Evolutionary conservation across 139 green algal species (phyloP).

Genomic region (Protoeuglena noctilucae): DNA sequence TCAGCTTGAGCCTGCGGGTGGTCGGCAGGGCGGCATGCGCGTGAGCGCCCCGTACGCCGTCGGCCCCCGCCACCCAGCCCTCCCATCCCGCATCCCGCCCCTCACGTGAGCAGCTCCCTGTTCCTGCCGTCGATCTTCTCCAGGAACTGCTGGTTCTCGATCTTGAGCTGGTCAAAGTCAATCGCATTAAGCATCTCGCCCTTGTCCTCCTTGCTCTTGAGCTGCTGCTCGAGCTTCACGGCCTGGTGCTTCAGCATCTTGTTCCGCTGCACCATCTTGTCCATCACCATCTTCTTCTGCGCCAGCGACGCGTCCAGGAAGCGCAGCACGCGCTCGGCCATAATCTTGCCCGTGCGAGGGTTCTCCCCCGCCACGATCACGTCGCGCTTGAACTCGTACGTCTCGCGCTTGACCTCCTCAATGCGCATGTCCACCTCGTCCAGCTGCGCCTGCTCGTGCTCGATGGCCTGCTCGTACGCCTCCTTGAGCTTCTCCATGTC

Average conservation of each 20-base stretch:
- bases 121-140: conserved; percentile 66
- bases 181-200: conserved; percentile 59
- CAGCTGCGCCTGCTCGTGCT: conserved; percentile 1
- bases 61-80: too few relatives aligned
- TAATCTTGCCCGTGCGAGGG: conserved; percentile 39
- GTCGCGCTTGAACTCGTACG: conserved; percentile 71
- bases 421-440: conserved; percentile 48
- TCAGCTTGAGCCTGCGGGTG: conserved; percentile 60
- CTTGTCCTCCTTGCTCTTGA: conserved; percentile 65
- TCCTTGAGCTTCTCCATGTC: conserved; percentile 2
- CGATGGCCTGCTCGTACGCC: neutral
- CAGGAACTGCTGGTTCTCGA: conserved; percentile 77
- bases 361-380: conserved; percentile 65
- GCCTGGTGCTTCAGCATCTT: conserved; percentile 46
- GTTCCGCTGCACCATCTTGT: conserved; percentile 45
- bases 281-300: conserved; percentile 39
- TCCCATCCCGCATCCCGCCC: too few relatives aligned
- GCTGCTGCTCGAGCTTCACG: conserved; percentile 42
- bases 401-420: conserved; percentile 52
- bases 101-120: conserved; percentile 61
- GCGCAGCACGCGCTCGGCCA: conserved; percentile 49
- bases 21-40: too few relatives aligned
- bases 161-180: conserved; percentile 85
- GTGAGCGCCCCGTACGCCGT: too few relatives aligned
- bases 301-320: conserved; percentile 51